These are phyloP conservation scores for Kockovaella imperatae DNA, from an alignment of 768 basidiomycete species.

Conservation along the genomic window DNA sequence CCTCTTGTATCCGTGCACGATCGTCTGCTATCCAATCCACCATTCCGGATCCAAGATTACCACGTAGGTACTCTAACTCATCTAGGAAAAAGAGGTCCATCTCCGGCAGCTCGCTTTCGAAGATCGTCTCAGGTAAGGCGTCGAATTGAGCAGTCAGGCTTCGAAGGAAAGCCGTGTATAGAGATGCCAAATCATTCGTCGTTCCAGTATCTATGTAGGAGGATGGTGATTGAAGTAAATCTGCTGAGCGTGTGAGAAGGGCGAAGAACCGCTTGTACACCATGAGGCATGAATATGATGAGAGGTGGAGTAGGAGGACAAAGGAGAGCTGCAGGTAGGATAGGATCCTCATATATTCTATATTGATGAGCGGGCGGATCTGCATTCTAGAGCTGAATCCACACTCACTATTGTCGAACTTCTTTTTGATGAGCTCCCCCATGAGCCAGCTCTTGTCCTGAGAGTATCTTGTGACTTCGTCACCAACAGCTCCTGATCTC, in stretches of 20 bases:
- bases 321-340: constrained; percentile 46
- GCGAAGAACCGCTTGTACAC: constrained; percentile 44
- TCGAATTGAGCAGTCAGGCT: constrained; percentile 24
- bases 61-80: constrained; percentile 18
- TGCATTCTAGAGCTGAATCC: not conserved
- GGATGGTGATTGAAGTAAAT: constrained; percentile 10
- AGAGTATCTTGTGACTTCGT: constrained; percentile 43
- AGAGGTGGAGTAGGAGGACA: constrained; percentile 44
- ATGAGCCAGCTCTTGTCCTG: constrained; percentile 47
- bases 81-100: constrained; percentile 35
- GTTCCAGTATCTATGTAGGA: constrained; percentile 1
- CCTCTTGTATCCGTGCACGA: not conserved
- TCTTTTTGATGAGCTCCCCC: constrained; percentile 24
- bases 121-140: constrained; percentile 28
- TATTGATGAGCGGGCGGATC: not conserved
- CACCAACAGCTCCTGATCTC: constrained; percentile 44
- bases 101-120: constrained; percentile 39
- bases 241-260: constrained; percentile 37
- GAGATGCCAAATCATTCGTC: not conserved
- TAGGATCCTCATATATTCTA: constrained; percentile 39
- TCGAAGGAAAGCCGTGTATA: constrained; percentile 10
- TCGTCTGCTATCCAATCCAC: constrained; percentile 3
- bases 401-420: constrained; percentile 38
- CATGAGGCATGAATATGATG: constrained; percentile 45
- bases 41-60: constrained; percentile 6